A percentile compares a stretch with the other conserved stretches of the same genome.
Conservation (phyloP, 2,329 filamentous ascomycete species). For the Fusarium sublunatum region DNA sequence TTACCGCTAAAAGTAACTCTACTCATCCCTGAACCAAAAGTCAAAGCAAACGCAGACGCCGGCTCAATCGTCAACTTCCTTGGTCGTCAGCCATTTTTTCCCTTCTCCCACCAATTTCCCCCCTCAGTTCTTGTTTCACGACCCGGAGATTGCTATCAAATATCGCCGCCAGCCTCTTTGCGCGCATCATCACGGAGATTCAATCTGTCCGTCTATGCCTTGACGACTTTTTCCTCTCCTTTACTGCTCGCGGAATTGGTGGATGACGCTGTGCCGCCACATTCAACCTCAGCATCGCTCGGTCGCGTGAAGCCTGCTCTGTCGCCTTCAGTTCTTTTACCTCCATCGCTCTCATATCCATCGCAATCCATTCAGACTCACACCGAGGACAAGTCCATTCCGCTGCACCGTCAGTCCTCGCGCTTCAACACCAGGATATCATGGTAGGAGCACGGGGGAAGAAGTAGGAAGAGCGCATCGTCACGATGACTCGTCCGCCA, state of each 20-base stretch:
- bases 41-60: slow-evolving; percentile 20
- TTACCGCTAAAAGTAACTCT: slow-evolving; percentile 36
- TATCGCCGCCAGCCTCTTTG: slow-evolving; percentile 28
- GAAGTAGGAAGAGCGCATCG: slow-evolving; percentile 62
- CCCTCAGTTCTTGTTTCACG: slow-evolving; percentile 28
- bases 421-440: slow-evolving; percentile 58
- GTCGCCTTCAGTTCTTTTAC: slow-evolving; percentile 40
- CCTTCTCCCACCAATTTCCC: slow-evolving; percentile 38
- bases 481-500: slow-evolving; percentile 82
- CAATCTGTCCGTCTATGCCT: slow-evolving; percentile 21
- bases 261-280: slow-evolving; percentile 44
- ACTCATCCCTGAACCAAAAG: slow-evolving; percentile 47
- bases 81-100: slow-evolving; percentile 40
- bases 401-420: slow-evolving; percentile 14
- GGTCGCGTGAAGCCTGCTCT: slow-evolving; percentile 56
- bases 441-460: slow-evolving; percentile 66
- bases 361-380: slow-evolving; percentile 16
- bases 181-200: slow-evolving; percentile 27
- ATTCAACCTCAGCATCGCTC: slow-evolving; percentile 42
- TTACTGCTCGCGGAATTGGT: slow-evolving; percentile 39
- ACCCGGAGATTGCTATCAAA: slow-evolving; percentile 34
- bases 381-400: slow-evolving; percentile 8
- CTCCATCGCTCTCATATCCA: slow-evolving; percentile 20
- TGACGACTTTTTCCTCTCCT: slow-evolving; percentile 38
- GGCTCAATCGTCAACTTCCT: slow-evolving; percentile 47